Evolutionary conservation across 805 yeast genomes (phyloP).

Genomic region (Ogataea chonburiensis): DNA sequence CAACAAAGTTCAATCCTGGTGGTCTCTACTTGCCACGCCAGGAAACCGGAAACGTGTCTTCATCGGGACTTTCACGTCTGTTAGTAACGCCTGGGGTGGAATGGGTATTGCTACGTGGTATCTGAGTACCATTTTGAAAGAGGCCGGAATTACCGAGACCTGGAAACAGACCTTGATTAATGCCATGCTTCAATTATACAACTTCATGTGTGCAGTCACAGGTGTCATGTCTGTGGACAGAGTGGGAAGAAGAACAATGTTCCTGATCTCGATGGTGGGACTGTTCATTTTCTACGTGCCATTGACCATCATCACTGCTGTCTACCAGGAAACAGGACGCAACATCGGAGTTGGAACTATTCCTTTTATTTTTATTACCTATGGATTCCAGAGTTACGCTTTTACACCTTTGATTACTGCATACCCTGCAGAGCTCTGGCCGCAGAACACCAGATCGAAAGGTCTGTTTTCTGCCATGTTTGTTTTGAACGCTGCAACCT

Average conservation of each 20-base stretch:
- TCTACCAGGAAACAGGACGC: constrained; percentile 11
- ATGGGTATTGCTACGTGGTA: constrained; percentile 47
- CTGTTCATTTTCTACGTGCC: constrained; percentile 40
- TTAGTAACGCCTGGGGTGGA: constrained; percentile 42
- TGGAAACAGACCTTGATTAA: constrained; percentile 47
- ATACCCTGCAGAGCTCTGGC: constrained; percentile 49
- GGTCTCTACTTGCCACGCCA: constrained; percentile 34
- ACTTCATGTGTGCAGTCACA: constrained; percentile 36
- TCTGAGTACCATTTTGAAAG: constrained; percentile 42
- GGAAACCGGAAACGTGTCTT: constrained; percentile 40
- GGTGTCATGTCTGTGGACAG: constrained; percentile 32
- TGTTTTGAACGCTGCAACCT: constrained; percentile 14
- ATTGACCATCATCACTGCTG: constrained; percentile 48
- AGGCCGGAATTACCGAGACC: constrained; percentile 51
- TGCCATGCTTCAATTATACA: constrained; percentile 48
- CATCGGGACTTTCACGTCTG: constrained; percentile 31
- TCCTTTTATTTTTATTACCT: constrained; percentile 27
- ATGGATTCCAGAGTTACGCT: constrained; percentile 42
- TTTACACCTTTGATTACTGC: constrained; percentile 45
- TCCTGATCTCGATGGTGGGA: constrained; percentile 34
- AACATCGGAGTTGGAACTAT: constrained; percentile 20
- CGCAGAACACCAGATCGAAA: constrained; percentile 54
- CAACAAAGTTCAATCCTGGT: constrained; percentile 33
- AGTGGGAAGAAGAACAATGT: constrained; percentile 38
- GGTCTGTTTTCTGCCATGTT: constrained; percentile 48